These are phyloP conservation scores for Fraxinus angustifolia DNA, from an alignment of 305 asterid species.

Conservation along the genomic window DNA sequence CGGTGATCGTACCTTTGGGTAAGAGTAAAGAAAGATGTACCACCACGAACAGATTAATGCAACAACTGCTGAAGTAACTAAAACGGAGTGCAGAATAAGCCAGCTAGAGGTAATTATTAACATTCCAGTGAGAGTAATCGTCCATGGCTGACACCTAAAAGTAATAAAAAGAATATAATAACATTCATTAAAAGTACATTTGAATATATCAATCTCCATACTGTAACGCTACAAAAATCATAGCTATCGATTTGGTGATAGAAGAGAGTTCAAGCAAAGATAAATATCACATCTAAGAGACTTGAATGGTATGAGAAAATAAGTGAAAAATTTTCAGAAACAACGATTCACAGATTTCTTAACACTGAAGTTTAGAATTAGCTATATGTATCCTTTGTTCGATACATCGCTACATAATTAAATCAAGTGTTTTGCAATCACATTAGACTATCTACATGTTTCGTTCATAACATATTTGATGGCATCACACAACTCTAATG, in stretches of 20 bases:
- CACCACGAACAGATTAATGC: slow-evolving; percentile 67
- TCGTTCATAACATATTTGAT: neutral
- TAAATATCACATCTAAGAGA: neutral
- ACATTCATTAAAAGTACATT: neutral
- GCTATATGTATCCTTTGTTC: neutral
- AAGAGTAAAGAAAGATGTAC: slow-evolving; percentile 78
- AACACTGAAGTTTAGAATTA: neutral
- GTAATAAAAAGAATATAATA: neutral
- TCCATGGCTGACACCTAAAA: slow-evolving; percentile 98
- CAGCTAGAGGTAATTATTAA: slow-evolving; percentile 60
- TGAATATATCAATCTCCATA: neutral
- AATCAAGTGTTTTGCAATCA: neutral
- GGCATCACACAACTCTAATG: neutral
- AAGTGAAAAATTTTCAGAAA: neutral
- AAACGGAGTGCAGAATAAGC: slow-evolving; percentile 55
- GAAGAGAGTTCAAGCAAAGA: neutral
- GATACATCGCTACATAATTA: neutral
- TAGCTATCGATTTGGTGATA: neutral
- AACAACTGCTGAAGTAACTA: slow-evolving; percentile 44
- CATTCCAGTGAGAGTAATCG: slow-evolving; percentile 62
- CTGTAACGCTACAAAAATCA: neutral
- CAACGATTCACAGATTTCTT: neutral
- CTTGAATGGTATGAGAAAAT: neutral
- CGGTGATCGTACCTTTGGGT: slow-evolving; percentile 62
- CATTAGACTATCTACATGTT: neutral